These are phyloP conservation scores for Plantago major DNA, from an alignment of 257 asterid genomes.

Conservation along the genomic window DNA sequence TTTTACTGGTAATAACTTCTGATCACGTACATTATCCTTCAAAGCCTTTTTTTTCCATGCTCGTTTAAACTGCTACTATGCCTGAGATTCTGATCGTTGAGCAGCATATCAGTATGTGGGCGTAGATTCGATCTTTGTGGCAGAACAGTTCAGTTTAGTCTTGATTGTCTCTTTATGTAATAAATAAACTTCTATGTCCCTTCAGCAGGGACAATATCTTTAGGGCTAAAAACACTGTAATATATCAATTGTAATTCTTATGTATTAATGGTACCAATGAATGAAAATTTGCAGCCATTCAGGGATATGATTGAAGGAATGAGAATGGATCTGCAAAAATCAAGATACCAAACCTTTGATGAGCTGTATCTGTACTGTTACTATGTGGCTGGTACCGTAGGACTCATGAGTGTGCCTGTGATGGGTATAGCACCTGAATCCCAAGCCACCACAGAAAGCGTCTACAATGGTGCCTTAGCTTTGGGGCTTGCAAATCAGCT, in stretches of 20 bases:
- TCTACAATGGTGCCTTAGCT: constrained; percentile 76
- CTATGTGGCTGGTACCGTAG: constrained; percentile 97
- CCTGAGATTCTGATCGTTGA: too few species aligned
- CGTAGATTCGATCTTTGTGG: too few species aligned
- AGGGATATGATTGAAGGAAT: constrained; percentile 98
- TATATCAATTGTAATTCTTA: neutral
- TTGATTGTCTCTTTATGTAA: too few species aligned
- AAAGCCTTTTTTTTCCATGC: too few species aligned
- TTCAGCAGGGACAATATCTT: too few species aligned
- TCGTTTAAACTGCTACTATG: too few species aligned
- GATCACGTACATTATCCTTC: too few species aligned
- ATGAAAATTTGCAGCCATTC: constrained; percentile 66
- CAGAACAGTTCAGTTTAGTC: too few species aligned
- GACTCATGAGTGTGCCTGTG: constrained; percentile 97
- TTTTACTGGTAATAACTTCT: too few species aligned
- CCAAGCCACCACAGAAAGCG: constrained; percentile 77
- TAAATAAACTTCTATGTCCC: too few species aligned
- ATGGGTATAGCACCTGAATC: constrained; percentile 98
- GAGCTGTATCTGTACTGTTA: constrained; percentile 90
- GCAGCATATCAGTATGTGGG: too few species aligned
- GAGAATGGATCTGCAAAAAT: constrained; percentile 88
- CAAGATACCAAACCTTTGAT: constrained; percentile 83
- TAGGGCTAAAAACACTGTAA: neutral
- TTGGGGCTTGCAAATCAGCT: constrained; percentile 91
- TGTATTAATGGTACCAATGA: neutral